phyloP scores from a whole-genome alignment of 257 asterid genomes.

The Salvia rosmarinus region DNA sequence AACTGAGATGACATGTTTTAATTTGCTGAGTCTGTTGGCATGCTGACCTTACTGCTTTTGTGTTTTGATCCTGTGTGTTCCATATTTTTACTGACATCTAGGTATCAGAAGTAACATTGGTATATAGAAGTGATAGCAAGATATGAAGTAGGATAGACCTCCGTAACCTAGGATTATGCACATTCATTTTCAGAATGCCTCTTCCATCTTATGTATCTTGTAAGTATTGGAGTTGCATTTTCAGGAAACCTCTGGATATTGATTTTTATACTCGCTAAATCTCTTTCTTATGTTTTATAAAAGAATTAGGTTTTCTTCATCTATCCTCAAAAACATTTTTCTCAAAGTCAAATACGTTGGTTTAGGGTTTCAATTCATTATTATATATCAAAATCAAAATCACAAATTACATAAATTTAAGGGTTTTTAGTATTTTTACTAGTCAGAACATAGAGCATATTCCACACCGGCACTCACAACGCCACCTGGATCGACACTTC shows the following conservation, averaged over 20 bases:
- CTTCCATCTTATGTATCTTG: neutral
- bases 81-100: neutral
- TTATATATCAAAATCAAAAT: too few relatives aligned
- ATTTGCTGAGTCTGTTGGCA: neutral
- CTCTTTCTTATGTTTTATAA: neutral
- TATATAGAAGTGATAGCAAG: neutral
- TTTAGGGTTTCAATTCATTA: too few relatives aligned
- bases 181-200: neutral
- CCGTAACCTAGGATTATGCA: neutral
- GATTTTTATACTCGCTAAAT: neutral
- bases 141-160: neutral
- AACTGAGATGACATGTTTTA: neutral
- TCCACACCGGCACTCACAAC: too few relatives aligned
- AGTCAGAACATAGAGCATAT: too few relatives aligned
- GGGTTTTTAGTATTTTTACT: too few relatives aligned
- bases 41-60: neutral
- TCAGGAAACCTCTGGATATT: neutral
- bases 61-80: neutral
- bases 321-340: neutral
- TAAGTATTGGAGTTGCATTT: conserved; percentile 2
- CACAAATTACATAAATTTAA: too few relatives aligned
- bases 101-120: neutral
- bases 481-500: too few relatives aligned
- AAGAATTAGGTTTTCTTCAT: neutral
- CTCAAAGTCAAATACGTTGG: too few relatives aligned